phyloP scores from a whole-genome alignment of 1,284 basidiomycete species.

The Anthracocystis walkeri region DNA sequence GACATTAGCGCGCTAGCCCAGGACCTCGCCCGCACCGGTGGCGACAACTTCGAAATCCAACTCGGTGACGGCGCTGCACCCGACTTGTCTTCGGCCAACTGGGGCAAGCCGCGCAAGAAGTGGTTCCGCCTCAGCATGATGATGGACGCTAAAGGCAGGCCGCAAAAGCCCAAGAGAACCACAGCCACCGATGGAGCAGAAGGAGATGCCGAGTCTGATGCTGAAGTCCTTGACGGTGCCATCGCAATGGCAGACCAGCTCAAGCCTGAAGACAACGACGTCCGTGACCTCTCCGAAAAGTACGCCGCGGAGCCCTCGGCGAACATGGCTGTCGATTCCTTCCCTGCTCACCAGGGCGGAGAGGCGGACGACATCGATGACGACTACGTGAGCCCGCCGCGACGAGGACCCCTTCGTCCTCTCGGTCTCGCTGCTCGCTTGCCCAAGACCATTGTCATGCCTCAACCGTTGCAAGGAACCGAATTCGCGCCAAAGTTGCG shows the following conservation, averaged over 20 bases:
- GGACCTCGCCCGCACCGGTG: slow-evolving; percentile 36
- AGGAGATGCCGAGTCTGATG: slow-evolving; percentile 40
- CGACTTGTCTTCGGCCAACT: slow-evolving; percentile 49
- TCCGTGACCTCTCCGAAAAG: slow-evolving; percentile 17
- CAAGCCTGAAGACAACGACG: not conserved
- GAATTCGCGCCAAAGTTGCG: slow-evolving; percentile 45
- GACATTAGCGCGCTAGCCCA: slow-evolving; percentile 32
- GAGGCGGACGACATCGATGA: slow-evolving; percentile 53
- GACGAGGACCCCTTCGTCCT: slow-evolving; percentile 57
- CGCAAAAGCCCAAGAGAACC: slow-evolving; percentile 23
- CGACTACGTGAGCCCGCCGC: slow-evolving; percentile 54
- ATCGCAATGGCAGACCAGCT: slow-evolving; percentile 7
- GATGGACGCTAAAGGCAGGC: slow-evolving; percentile 42
- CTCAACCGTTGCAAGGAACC: slow-evolving; percentile 54
- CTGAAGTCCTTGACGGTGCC: slow-evolving; percentile 20
- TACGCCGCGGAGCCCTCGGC: slow-evolving; percentile 36
- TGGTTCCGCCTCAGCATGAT: slow-evolving; percentile 55
- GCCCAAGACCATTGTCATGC: slow-evolving; percentile 58
- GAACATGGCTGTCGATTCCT: slow-evolving; percentile 11
- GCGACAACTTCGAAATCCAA: slow-evolving; percentile 42
- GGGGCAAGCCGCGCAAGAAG: slow-evolving; percentile 57
- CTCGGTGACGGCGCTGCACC: slow-evolving; percentile 38
- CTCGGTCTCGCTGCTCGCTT: slow-evolving; percentile 50
- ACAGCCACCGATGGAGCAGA: slow-evolving; percentile 17
- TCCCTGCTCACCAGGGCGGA: slow-evolving; percentile 1